Evolutionary conservation across 2,329 filamentous ascomycete species (phyloP), one percentile per base, ranked within the genome.

Genomic region (Hypoxylon sp.): DNA sequence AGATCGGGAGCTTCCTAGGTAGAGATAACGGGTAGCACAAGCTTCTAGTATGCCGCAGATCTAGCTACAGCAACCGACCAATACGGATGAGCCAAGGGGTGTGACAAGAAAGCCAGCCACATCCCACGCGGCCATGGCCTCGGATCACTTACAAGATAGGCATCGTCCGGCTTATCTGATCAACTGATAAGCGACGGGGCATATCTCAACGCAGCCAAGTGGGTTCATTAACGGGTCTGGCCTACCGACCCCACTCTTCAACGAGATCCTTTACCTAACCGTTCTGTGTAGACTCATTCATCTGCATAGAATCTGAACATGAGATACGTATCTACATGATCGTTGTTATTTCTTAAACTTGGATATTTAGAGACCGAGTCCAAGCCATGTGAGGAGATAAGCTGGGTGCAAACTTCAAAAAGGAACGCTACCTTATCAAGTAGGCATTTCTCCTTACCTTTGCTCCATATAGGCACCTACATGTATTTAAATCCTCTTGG

Each of bases 21-120:
- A 35, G 48, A 67, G 68, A 68, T 70, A 68, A 69, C 50, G 31
- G 27, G 46, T 31, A 31, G 14, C 40, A 59, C 31, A 44, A 20
- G 48, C 33, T 56, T 31, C 40, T 37, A 30, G 44, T 30, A 20
- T 59, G 31, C 46, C 8, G 35, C 49, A 35, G 35, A 55, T 55
- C 48, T 22, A 42, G 40, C 31, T 11, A 42, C 40, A 7, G 17
- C 20, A 2, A 44, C 40, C 5, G 20, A 55, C 54, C 37, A 58
- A 58, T 58, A 20, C n/a, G 30, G 33, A 53, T 11, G 49, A 40
- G 31, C 56, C 56, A 61, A 37, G 57, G 33, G 56, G 20, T 35
- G 42, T 30, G 14, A 37, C 49, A 55, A 44, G 55, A 54, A 48
- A 53, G 40, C 30, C 46, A 37, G 31, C 54, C 13, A 25, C 44